phyloP scores from a whole-genome alignment of 2,329 filamentous ascomycete species.

The Trichoderma endophyticum region DNA sequence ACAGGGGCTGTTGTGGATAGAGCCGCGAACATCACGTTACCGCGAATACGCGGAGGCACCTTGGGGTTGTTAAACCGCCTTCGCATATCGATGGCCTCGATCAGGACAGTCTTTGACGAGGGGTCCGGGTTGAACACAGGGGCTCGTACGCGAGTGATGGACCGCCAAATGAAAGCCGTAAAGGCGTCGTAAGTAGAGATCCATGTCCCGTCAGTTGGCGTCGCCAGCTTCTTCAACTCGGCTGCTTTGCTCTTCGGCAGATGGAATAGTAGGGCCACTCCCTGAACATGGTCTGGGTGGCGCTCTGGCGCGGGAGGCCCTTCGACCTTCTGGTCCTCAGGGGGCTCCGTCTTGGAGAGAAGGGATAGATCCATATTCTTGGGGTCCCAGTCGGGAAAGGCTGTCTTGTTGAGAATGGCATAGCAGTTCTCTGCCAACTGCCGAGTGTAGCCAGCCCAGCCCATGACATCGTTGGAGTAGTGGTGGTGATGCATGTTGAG shows the following conservation, averaged over 20 bases:
- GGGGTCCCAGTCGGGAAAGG: neutral
- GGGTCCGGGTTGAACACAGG: neutral
- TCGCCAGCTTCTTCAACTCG: neutral
- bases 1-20: neutral
- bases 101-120: neutral
- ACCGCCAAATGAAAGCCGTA: neutral
- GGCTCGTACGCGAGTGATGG: neutral
- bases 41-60: neutral
- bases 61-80: neutral
- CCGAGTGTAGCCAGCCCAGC: neutral
- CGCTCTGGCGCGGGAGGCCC: neutral
- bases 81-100: neutral
- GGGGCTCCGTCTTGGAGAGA: neutral
- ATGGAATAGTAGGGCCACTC: neutral
- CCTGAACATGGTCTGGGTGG: neutral
- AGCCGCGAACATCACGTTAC: conserved; percentile 8
- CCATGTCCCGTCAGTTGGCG: neutral
- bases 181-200: conserved; percentile 14
- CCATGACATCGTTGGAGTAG: neutral
- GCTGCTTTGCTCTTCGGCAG: neutral
- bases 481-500: neutral
- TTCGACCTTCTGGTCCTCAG: neutral
- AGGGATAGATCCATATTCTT: neutral
- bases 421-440: conserved; percentile 10
- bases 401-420: neutral